Base-by-base conservation (phyloP, 805 yeast genomes). In the Myxozyma sirexii region DNA sequence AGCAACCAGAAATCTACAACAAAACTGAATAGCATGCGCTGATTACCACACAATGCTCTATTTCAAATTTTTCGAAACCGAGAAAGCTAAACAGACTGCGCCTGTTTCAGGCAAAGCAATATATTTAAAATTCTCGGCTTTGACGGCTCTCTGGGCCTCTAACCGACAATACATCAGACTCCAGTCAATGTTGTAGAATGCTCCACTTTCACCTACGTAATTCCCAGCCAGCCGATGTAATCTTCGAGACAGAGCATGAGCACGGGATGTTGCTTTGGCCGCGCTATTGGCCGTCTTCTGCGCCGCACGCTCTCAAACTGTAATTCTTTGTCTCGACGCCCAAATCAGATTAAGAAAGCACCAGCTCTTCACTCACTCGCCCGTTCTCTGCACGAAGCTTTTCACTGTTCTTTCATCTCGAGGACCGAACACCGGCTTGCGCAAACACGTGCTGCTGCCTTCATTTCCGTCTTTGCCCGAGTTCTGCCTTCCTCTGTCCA, bases 221-320 rank as follows among this genome's bases (percentile, higher is more conserved):
- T n/a, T n/a, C n/a, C n/a, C n/a, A n/a, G n/a, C n/a, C n/a, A n/a
- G n/a, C n/a, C n/a, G n/a, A n/a, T n/a, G n/a, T n/a, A n/a, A n/a
- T n/a, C n/a, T n/a, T n/a, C n/a, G n/a, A n/a, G n/a, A n/a, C n/a
- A n/a, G 39, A n/a, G 27, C 23, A 8, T 19, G 53, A 23, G 38
- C 54, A 50, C 54, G 54, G 23, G 54, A 17, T 39, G 27, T n/a
- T 15, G 33, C 45, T 21, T 39, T n/a, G 38, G 27, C 19, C 38
- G 19, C 19, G 45, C 54, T 37, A 50, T 50, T 50, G 54, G 54
- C 26, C 54, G 38, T 39, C n/a, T 21, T 7, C 26, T 1, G 46
- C 24, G 54, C 54, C 54, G 54, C 54, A 41, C 54, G 46, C 15
- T 33, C 41, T 17, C 51, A 47, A 33, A 33, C 50, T 38, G 17